phyloP scores from a whole-genome alignment of 1,284 basidiomycete species.

The Cystobasidium pallidum region DNA sequence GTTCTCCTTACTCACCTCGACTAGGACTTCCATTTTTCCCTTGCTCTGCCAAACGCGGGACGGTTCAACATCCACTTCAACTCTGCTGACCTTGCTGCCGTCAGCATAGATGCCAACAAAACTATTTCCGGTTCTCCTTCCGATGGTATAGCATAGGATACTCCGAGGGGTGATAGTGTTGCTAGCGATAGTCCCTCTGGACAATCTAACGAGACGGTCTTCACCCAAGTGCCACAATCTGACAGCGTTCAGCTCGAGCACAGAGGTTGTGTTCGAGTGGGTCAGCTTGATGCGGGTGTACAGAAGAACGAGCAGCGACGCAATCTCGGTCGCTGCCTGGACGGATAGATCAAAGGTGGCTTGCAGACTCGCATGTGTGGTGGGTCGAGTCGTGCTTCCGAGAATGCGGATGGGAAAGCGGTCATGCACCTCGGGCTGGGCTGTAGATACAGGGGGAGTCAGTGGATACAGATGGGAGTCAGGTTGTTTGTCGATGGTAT shows the following conservation, averaged over 20 bases:
- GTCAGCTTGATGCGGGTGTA: conserved; percentile 3
- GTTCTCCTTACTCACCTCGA: conserved; percentile 7
- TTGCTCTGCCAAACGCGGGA: conserved; percentile 4
- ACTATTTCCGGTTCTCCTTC: conserved; percentile 9
- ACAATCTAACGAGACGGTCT: conserved; percentile 9
- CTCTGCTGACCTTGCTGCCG: not conserved
- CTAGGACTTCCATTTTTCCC: not conserved
- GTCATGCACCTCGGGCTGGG: conserved; percentile 4
- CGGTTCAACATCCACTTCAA: not conserved
- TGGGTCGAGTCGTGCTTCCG: conserved; percentile 20
- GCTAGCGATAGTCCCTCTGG: conserved; percentile 8
- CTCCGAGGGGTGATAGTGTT: conserved; percentile 17
- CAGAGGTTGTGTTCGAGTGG: not conserved
- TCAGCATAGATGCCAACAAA: conserved; percentile 22
- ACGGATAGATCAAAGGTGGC: conserved; percentile 18
- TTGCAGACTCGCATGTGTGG: not conserved
- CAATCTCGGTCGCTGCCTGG: conserved; percentile 10
- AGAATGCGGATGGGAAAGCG: conserved; percentile 28
- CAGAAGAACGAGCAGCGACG: conserved; percentile 15
- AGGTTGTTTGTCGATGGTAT: too few relatives aligned
- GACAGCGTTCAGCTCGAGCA: conserved; percentile 20
- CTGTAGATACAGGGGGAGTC: not conserved
- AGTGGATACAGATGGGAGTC: not conserved
- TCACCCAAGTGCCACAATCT: conserved; percentile 24
- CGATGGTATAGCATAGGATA: conserved; percentile 16